Evolutionary conservation across 2,329 filamentous ascomycete genomes (phyloP).

Genomic region (Exserohilum rostratum): DNA sequence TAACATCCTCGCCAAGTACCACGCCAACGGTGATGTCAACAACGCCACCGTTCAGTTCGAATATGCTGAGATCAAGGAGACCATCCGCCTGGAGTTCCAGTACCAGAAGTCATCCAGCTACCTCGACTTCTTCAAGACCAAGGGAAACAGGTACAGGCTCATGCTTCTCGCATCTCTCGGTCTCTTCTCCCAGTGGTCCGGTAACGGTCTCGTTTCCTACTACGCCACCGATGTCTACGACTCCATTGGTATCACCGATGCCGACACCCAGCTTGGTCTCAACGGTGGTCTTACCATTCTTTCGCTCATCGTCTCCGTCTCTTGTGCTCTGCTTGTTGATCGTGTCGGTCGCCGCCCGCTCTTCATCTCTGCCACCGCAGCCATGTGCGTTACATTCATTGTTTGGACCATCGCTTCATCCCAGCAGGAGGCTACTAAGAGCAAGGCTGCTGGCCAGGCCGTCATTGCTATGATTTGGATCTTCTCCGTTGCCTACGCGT

Average conservation of each 20-base stretch:
- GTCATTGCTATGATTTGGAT: slow-evolving; percentile 60
- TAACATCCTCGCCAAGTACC: slow-evolving; percentile 65
- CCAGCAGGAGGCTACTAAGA: slow-evolving; percentile 57
- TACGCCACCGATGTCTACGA: slow-evolving; percentile 69
- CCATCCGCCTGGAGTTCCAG: slow-evolving; percentile 63
- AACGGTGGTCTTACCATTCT: slow-evolving; percentile 66
- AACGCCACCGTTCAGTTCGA: slow-evolving; percentile 70
- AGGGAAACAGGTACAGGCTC: slow-evolving; percentile 69
- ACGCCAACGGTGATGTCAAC: slow-evolving; percentile 65
- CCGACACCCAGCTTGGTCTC: slow-evolving; percentile 45
- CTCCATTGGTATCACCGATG: slow-evolving; percentile 64
- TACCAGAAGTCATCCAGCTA: slow-evolving; percentile 60
- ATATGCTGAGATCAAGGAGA: slow-evolving; percentile 69
- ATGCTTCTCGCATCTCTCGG: slow-evolving; percentile 67
- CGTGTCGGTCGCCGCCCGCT: slow-evolving; percentile 53
- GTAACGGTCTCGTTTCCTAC: slow-evolving; percentile 71
- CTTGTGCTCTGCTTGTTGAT: slow-evolving; percentile 62
- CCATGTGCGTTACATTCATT: slow-evolving; percentile 46
- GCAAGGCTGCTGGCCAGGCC: slow-evolving; percentile 51
- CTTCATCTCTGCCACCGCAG: slow-evolving; percentile 38
- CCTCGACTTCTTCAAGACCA: slow-evolving; percentile 66
- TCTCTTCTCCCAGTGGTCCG: slow-evolving; percentile 71
- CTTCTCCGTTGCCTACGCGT: slow-evolving; percentile 59
- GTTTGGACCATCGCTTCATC: slow-evolving; percentile 51
- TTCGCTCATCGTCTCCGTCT: slow-evolving; percentile 63